These are phyloP conservation scores for Brassica juncea DNA, from an alignment of 345 rosid species.

Conservation along the genomic window DNA sequence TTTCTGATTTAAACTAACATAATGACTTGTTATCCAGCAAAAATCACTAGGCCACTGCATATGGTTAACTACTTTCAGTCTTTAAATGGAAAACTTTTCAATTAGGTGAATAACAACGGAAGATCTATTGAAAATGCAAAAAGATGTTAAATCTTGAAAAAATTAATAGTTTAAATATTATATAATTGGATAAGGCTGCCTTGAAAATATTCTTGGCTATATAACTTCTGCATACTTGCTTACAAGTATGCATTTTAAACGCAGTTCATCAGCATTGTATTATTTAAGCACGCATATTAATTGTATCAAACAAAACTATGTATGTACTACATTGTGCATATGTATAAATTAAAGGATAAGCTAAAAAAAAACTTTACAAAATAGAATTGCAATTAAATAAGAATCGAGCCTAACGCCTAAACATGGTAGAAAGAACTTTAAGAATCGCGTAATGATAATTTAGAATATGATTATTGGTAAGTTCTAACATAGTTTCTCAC, in stretches of 20 bases:
- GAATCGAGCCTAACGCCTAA: slow-evolving; percentile 31
- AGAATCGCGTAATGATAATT: slow-evolving; percentile 14
- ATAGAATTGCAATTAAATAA: not conserved
- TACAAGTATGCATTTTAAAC: not conserved
- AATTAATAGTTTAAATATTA: not conserved
- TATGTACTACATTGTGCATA: not conserved
- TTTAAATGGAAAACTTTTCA: not conserved
- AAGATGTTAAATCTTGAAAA: not conserved
- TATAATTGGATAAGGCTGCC: not conserved
- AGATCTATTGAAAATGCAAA: not conserved
- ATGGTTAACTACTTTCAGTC: not conserved
- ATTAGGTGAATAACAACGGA: not conserved
- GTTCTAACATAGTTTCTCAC: no score
- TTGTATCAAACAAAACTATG: not conserved
- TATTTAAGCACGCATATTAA: not conserved
- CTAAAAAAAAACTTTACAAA: slow-evolving; percentile 3
- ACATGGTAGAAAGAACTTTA: slow-evolving; percentile 13
- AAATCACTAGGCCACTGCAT: no score
- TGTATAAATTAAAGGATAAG: not conserved
- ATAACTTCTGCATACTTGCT: not conserved
- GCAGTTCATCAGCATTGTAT: not conserved
- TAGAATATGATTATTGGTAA: not conserved
- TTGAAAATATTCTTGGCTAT: not conserved
- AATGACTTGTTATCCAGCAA: no score
- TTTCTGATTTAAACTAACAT: no score